These are phyloP conservation scores for Myxozyma vanderwaltii DNA, from an alignment of 805 yeast genomes.

Conservation along the genomic window DNA sequence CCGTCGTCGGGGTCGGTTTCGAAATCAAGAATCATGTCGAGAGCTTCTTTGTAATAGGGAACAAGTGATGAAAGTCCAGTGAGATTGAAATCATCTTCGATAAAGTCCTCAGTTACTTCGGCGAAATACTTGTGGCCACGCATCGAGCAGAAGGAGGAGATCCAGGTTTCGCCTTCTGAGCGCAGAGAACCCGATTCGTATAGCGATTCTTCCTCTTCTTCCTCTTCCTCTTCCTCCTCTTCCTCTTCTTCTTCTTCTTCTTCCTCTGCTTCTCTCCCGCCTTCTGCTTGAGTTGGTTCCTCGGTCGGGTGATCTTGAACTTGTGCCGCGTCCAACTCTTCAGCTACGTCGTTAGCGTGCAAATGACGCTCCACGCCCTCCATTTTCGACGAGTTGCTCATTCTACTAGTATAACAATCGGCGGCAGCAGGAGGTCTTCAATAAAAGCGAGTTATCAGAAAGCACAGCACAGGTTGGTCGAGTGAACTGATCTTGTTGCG, in stretches of 20 bases:
- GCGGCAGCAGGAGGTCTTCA: no score
- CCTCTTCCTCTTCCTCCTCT: slow-evolving; percentile 31
- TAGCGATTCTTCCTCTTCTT: slow-evolving; percentile 32
- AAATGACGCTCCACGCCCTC: slow-evolving; percentile 25
- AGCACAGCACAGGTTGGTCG: no score
- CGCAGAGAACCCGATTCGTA: slow-evolving; percentile 33
- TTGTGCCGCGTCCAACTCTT: background rate
- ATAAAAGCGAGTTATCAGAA: no score
- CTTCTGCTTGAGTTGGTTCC: slow-evolving; percentile 3
- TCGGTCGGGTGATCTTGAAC: background rate
- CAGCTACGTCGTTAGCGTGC: background rate
- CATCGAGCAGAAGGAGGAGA: slow-evolving; percentile 72
- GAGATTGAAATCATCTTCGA: slow-evolving; percentile 94
- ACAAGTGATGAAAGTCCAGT: slow-evolving; percentile 85
- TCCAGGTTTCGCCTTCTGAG: slow-evolving; percentile 74
- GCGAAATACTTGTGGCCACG: slow-evolving; percentile 90
- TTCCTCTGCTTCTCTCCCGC: slow-evolving; percentile 13
- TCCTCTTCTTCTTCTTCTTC: slow-evolving; percentile 17
- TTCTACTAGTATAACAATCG: no score
- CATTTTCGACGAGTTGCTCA: slow-evolving; percentile 22
- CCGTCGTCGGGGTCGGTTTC: slow-evolving; percentile 46
- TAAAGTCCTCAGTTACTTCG: slow-evolving; percentile 86
- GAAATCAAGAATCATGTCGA: slow-evolving; percentile 85
- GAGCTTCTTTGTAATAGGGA: slow-evolving; percentile 87
- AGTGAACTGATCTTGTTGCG: no score